Percentiles rank a stretch among this genome's conserved stretches.
phyloP scores from a whole-genome alignment of 1,139 yeast species.

The Diutina sp. region DNA sequence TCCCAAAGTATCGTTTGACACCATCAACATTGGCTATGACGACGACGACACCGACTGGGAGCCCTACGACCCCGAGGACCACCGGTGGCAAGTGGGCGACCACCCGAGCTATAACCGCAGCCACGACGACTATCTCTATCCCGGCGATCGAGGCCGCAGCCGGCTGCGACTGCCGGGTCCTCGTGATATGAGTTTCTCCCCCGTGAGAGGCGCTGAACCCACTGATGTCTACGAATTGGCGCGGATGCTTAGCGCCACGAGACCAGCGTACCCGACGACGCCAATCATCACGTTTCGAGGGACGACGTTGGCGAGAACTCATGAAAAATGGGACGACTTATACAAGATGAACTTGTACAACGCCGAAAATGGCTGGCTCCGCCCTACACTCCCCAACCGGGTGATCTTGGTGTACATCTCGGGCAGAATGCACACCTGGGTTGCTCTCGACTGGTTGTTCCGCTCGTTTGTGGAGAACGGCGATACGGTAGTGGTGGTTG shows the following conservation, averaged over 20 bases:
- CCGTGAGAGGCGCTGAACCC: conserved; percentile 6
- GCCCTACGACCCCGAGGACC: background rate
- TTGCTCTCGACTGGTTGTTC: conserved; percentile 59
- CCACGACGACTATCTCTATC: background rate
- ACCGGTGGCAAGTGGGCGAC: background rate
- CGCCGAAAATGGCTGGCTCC: conserved; percentile 7
- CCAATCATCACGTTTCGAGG: conserved; percentile 41
- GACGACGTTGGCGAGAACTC: conserved; percentile 35
- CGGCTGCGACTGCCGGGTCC: conserved; percentile 1
- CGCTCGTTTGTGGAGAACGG: conserved; percentile 41
- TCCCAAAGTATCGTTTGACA: conserved; percentile 18
- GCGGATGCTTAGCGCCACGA: conserved; percentile 4
- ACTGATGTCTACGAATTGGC: conserved; percentile 5
- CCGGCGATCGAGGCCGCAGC: background rate
- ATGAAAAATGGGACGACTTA: conserved; percentile 26
- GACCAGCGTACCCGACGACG: conserved; percentile 30
- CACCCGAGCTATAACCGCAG: background rate
- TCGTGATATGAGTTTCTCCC: conserved; percentile 4
- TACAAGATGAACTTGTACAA: conserved; percentile 19
- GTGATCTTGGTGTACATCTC: conserved; percentile 50
- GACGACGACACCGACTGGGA: conserved; percentile 7
- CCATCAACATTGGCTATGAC: conserved; percentile 22
- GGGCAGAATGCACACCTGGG: conserved; percentile 72
- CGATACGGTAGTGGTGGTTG: conserved; percentile 51
- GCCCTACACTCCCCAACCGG: conserved; percentile 37